Conservation (phyloP, 352 stramenopile species). For the Phytophthora boehmeriae region DNA sequence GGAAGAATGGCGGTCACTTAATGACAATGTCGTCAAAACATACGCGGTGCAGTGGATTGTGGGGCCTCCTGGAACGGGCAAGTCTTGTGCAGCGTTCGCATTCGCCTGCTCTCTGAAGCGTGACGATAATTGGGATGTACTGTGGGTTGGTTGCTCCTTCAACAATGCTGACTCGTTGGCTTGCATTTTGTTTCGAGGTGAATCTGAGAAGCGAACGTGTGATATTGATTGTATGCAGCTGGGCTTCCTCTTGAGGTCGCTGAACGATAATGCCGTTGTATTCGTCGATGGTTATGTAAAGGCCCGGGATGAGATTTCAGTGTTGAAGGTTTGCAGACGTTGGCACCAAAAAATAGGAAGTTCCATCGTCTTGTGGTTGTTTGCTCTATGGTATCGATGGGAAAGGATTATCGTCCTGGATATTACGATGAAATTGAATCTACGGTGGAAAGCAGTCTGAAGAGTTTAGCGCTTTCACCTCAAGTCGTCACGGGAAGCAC, state of each 20-base stretch:
- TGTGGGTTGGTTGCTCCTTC: conserved; percentile 16
- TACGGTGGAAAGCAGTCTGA: background rate
- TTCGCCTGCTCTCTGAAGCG: conserved; percentile 17
- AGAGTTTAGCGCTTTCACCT: conserved; percentile 1
- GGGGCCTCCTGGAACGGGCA: conserved; percentile 5
- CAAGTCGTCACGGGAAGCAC: background rate
- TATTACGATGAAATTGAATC: background rate
- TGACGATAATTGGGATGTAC: conserved; percentile 1
- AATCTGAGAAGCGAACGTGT: conserved; percentile 7
- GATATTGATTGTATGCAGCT: conserved; percentile 4
- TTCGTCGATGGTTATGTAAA: conserved; percentile 13
- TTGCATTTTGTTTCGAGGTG: conserved; percentile 10
- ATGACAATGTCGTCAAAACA: background rate
- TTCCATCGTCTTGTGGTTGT: background rate
- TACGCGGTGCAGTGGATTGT: conserved; percentile 1
- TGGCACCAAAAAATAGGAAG: background rate
- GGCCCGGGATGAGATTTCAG: background rate
- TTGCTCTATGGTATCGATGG: background rate
- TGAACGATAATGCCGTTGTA: conserved; percentile 6
- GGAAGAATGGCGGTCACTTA: background rate
- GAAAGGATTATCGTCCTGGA: background rate
- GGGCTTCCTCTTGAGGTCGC: too few relatives aligned
- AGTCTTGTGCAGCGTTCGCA: conserved; percentile 18
- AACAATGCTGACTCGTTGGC: background rate
- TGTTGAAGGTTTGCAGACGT: conserved; percentile 1